phyloP scores from a whole-genome alignment of 148 eudicot genomes.

The Heliosperma pusillum region DNA sequence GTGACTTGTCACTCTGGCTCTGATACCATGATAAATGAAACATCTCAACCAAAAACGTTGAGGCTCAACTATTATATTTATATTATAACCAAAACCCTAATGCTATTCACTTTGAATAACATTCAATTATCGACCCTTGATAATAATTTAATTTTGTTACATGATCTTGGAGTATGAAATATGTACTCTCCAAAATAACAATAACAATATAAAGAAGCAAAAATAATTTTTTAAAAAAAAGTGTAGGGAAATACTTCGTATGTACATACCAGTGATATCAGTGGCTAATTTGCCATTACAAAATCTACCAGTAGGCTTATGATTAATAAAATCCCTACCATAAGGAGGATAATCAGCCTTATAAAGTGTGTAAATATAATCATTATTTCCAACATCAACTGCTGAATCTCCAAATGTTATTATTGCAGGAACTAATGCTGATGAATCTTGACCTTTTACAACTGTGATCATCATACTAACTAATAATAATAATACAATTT shows the following conservation, averaged over 20 bases:
- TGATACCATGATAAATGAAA: no score
- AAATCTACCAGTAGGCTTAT: slow-evolving; percentile 84
- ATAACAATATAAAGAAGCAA: not conserved
- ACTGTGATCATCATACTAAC: slow-evolving; percentile 21
- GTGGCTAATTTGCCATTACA: slow-evolving; percentile 97
- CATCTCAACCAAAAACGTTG: no score
- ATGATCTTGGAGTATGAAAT: no score
- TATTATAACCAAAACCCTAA: no score
- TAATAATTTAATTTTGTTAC: no score
- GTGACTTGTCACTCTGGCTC: no score
- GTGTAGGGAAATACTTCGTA: not conserved
- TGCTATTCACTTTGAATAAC: no score
- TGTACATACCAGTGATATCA: slow-evolving; percentile 76
- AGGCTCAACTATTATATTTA: no score
- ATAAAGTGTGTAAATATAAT: slow-evolving; percentile 65
- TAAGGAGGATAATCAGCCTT: slow-evolving; percentile 92
- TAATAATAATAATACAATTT: slow-evolving; percentile 15
- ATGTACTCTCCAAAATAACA: not conserved
- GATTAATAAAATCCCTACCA: slow-evolving; percentile 69
- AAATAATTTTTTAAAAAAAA: no score
- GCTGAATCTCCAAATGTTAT: slow-evolving; percentile 82
- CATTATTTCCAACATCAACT: slow-evolving; percentile 91
- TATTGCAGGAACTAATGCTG: slow-evolving; percentile 71
- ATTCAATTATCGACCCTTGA: no score
- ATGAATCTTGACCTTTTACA: slow-evolving; percentile 43